These are phyloP conservation scores for Podospora pseudocomata DNA, from an alignment of 495 filamentous ascomycete species.

Conservation along the genomic window DNA sequence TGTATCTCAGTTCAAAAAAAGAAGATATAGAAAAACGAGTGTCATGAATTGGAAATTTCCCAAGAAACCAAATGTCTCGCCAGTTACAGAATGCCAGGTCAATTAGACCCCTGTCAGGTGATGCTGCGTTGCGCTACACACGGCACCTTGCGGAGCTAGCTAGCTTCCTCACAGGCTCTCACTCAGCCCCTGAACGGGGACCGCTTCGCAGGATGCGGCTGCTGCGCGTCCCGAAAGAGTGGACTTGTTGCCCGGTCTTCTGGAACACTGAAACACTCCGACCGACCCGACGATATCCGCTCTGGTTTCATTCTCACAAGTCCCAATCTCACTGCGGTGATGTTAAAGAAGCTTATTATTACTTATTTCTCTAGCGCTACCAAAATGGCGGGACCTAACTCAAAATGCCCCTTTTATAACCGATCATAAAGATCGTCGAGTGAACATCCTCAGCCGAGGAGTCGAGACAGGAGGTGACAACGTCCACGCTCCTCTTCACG, in stretches of 20 bases:
- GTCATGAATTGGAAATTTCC: background rate
- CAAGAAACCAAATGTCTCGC: background rate
- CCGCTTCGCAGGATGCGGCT: background rate
- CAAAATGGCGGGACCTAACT: slow-evolving; percentile 3
- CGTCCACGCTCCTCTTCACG: background rate
- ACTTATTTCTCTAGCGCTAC: slow-evolving; percentile 1
- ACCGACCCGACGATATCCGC: slow-evolving; percentile 4
- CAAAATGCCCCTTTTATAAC: slow-evolving; percentile 6
- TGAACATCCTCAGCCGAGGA: background rate
- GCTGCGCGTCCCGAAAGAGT: background rate
- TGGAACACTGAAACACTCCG: slow-evolving; percentile 2
- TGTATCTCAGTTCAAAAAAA: background rate
- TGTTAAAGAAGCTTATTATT: slow-evolving; percentile 3
- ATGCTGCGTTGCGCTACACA: background rate
- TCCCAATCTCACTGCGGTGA: background rate
- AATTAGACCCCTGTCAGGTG: slow-evolving; percentile 8
- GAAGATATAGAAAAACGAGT: background rate
- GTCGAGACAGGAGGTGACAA: background rate
- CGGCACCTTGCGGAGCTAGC: background rate
- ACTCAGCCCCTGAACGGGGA: background rate
- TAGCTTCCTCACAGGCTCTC: background rate
- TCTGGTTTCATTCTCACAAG: background rate
- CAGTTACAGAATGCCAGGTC: background rate
- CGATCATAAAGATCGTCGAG: background rate
- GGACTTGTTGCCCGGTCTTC: background rate